These are phyloP conservation scores for Millerozyma acaciae DNA, from an alignment of 805 yeast species.

Conservation along the genomic window DNA sequence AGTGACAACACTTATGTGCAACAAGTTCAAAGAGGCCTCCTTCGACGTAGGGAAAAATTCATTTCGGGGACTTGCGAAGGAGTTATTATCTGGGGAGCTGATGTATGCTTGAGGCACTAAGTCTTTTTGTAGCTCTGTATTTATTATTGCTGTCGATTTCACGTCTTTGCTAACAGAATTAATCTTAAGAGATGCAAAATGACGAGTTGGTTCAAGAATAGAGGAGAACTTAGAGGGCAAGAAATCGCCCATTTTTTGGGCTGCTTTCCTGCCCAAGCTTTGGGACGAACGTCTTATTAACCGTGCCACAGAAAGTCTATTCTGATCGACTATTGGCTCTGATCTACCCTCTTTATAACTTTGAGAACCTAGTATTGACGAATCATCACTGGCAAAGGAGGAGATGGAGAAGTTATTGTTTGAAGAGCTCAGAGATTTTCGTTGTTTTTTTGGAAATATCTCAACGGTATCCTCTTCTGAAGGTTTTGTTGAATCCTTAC, in stretches of 20 bases:
- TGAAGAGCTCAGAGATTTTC: slow-evolving; percentile 39
- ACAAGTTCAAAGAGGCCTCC: slow-evolving; percentile 27
- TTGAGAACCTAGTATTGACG: too few species aligned
- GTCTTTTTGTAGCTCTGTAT: slow-evolving; percentile 27
- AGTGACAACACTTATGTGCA: slow-evolving; percentile 68
- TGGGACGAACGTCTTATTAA: slow-evolving; percentile 76
- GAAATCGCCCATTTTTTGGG: slow-evolving; percentile 84
- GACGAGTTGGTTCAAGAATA: slow-evolving; percentile 83
- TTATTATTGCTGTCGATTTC: slow-evolving; percentile 45
- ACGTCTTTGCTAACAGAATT: slow-evolving; percentile 36
- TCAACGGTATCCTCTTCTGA: slow-evolving; percentile 17
- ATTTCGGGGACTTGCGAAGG: too few species aligned
- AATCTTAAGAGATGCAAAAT: slow-evolving; percentile 83
- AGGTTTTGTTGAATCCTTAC: too few species aligned
- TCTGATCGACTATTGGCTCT: slow-evolving; percentile 69
- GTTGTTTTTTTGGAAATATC: slow-evolving; percentile 24
- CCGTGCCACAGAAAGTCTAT: slow-evolving; percentile 69
- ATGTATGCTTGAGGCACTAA: slow-evolving; percentile 27
- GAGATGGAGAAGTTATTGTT: slow-evolving; percentile 31
- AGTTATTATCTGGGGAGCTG: slow-evolving; percentile 4
- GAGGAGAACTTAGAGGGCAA: slow-evolving; percentile 78
- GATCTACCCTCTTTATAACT: slow-evolving; percentile 19
- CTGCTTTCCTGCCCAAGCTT: slow-evolving; percentile 72
- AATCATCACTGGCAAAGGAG: slow-evolving; percentile 28
- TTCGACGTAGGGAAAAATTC: too few species aligned